Evolutionary conservation across 495 filamentous ascomycete species (phyloP).

Genomic region (Neurospora pannonica): DNA sequence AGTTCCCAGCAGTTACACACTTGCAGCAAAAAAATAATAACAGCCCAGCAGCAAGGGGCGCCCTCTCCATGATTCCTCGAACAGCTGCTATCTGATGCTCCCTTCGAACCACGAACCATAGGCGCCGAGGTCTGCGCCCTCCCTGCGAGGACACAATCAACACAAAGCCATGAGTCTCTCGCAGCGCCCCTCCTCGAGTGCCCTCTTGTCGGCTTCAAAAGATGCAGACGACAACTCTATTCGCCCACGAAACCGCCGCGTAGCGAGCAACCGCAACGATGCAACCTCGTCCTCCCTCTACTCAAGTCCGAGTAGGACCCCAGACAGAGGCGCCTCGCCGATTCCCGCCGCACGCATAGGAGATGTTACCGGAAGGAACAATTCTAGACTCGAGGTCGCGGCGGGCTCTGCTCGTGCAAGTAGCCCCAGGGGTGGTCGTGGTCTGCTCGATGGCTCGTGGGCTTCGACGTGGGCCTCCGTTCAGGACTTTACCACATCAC

Average conservation of each 20-base stretch:
- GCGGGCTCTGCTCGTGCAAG: slow-evolving; percentile 19
- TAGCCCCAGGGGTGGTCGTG: slow-evolving; percentile 23
- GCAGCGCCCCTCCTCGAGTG: slow-evolving; percentile 16
- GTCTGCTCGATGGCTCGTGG: slow-evolving; percentile 35
- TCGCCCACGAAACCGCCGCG: slow-evolving; percentile 25
- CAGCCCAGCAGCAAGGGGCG: not conserved
- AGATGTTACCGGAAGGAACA: slow-evolving; percentile 22
- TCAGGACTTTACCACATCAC: slow-evolving; percentile 33
- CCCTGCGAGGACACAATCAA: slow-evolving; percentile 16
- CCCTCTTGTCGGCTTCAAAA: slow-evolving; percentile 12
- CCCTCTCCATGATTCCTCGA: not conserved
- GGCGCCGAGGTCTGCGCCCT: slow-evolving; percentile 19
- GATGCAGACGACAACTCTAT: slow-evolving; percentile 14
- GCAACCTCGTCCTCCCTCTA: slow-evolving; percentile 8
- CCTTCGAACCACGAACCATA: slow-evolving; percentile 6
- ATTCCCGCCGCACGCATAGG: slow-evolving; percentile 34
- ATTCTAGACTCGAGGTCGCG: slow-evolving; percentile 21
- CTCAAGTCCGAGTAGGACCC: slow-evolving; percentile 18
- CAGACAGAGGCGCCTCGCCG: slow-evolving; percentile 27
- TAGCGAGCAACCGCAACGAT: slow-evolving; percentile 3
- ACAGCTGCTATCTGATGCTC: slow-evolving; percentile 22
- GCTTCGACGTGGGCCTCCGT: slow-evolving; percentile 38
- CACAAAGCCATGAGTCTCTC: slow-evolving; percentile 21
- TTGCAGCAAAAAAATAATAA: not conserved
- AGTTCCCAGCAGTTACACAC: not conserved